Evolutionary conservation across 345 rosid genomes (phyloP).

Genomic region (Salix purpurea): DNA sequence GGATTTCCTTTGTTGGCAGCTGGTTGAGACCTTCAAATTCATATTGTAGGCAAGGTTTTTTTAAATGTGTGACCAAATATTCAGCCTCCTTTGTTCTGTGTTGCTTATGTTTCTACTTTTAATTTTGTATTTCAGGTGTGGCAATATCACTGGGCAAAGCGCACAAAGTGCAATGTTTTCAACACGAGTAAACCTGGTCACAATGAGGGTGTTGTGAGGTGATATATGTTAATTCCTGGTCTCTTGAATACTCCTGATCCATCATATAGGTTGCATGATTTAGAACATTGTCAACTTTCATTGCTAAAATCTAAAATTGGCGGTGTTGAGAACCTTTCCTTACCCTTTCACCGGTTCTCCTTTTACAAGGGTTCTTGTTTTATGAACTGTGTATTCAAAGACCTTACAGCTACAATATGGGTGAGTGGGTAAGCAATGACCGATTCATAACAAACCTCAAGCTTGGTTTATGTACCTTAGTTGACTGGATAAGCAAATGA

Average conservation of each 20-base stretch:
- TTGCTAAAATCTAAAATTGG: neutral
- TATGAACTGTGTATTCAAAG: neutral
- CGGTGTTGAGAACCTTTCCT: neutral
- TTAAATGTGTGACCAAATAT: neutral
- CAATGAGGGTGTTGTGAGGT: conserved; percentile 97
- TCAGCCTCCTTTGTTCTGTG: neutral
- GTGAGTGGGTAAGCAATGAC: no score
- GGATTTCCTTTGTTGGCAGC: neutral
- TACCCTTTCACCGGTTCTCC: neutral
- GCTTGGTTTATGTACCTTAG: neutral
- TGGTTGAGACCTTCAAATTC: neutral
- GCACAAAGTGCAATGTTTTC: conserved; percentile 87
- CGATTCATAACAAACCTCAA: neutral
- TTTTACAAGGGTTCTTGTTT: neutral
- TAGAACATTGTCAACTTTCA: neutral
- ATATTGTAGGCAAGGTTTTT: neutral
- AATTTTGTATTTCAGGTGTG: conserved; percentile 62
- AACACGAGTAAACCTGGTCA: conserved; percentile 97
- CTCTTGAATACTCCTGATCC: neutral
- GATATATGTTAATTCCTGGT: neutral
- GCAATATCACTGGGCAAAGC: conserved; percentile 97
- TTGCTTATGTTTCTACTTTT: neutral
- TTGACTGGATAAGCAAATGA: neutral
- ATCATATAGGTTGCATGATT: neutral
- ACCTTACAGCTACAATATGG: no score